A percentile compares a stretch with the other conserved stretches of the same genome.
phyloP scores from a whole-genome alignment of 257 asterid species.

The Capsicum rhomboideum region DNA sequence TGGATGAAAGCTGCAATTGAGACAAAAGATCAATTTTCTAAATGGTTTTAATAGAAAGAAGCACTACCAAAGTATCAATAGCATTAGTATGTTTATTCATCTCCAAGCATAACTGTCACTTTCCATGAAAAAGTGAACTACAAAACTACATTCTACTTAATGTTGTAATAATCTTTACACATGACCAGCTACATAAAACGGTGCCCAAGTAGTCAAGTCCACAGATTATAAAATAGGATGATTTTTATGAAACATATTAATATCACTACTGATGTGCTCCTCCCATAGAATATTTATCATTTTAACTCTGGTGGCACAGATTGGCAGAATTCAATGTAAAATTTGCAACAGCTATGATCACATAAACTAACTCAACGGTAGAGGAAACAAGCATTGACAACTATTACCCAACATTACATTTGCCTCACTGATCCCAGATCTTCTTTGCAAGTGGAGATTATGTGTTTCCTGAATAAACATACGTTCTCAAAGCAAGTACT shows the following conservation, averaged over 20 bases:
- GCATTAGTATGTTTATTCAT: background rate
- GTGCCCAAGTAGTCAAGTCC: background rate
- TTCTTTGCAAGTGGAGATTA: background rate
- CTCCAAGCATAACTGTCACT: background rate
- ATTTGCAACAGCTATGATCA: background rate
- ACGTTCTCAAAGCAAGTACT: background rate
- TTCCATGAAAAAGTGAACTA: background rate
- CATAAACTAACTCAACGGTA: background rate
- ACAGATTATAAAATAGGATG: background rate
- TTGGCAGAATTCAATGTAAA: background rate
- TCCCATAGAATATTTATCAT: background rate
- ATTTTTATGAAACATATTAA: background rate
- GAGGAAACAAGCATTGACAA: background rate
- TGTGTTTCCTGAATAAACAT: background rate
- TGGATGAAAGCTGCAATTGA: slow-evolving; percentile 71
- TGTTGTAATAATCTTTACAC: background rate
- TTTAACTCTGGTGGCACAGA: background rate
- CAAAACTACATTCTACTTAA: background rate
- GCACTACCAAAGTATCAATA: background rate
- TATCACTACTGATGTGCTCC: background rate
- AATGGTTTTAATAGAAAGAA: background rate
- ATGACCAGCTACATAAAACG: background rate
- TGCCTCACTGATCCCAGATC: background rate
- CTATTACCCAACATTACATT: background rate
- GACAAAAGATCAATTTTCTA: slow-evolving; percentile 3